A percentile compares a stretch with the other conserved stretches of the same genome.
Evolutionary conservation across 2,329 filamentous ascomycete genomes (phyloP).

Genomic region (Colletotrichum sp.): DNA sequence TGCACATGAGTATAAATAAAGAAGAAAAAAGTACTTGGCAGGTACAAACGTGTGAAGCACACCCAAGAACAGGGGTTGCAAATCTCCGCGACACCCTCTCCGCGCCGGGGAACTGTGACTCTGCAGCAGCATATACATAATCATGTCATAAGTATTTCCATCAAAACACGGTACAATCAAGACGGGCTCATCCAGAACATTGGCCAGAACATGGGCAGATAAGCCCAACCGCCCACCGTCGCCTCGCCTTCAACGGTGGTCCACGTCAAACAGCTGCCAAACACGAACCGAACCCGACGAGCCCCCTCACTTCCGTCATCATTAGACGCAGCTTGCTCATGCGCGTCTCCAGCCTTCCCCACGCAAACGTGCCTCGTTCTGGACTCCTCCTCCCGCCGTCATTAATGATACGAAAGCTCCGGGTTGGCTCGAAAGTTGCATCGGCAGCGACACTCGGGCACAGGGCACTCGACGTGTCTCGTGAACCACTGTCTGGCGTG

Average conservation of each 20-base stretch:
- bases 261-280: background rate
- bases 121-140: constrained; percentile 6
- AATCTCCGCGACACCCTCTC: constrained; percentile 15
- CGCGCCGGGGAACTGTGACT: background rate
- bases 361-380: background rate
- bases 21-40: background rate
- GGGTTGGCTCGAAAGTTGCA: constrained; percentile 67
- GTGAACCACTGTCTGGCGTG: constrained; percentile 72
- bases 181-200: background rate
- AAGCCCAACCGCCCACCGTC: background rate
- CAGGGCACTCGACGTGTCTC: constrained; percentile 68
- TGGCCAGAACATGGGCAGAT: background rate
- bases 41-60: background rate
- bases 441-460: constrained; percentile 70
- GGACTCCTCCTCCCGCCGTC: background rate
- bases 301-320: background rate
- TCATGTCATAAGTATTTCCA: constrained; percentile 11
- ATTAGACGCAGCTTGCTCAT: background rate
- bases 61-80: constrained; percentile 6
- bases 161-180: background rate
- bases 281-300: background rate
- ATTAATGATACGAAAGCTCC: constrained; percentile 57
- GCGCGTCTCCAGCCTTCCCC: background rate
- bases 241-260: background rate
- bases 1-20: background rate